Evolutionary conservation across 1,284 basidiomycete genomes (phyloP).

Genomic region (Irpex lacteus): DNA sequence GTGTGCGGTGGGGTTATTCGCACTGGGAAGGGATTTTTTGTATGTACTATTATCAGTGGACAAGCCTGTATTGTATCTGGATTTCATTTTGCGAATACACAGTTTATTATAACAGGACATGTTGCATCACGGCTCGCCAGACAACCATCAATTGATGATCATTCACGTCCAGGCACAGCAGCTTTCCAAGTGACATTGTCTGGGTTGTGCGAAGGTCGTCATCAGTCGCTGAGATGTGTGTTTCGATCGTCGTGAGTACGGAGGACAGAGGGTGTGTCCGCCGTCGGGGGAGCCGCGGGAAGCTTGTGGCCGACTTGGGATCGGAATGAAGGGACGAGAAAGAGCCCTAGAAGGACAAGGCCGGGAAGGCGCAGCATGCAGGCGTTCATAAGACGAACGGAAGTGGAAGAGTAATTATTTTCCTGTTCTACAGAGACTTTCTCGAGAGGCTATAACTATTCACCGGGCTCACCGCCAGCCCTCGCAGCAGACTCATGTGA

Average conservation of each 20-base stretch:
- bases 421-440: background rate
- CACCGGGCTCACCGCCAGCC: background rate
- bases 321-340: background rate
- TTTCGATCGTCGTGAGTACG: background rate
- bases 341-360: background rate
- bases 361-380: slow-evolving; percentile 1
- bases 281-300: background rate
- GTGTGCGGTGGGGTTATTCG: background rate
- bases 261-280: background rate
- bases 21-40: background rate
- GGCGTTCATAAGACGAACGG: background rate
- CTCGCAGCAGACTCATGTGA: background rate
- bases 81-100: slow-evolving; percentile 5
- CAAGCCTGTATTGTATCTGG: background rate
- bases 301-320: background rate
- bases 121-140: background rate
- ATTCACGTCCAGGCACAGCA: background rate
- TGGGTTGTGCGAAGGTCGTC: background rate
- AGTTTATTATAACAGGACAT: background rate
- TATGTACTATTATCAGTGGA: background rate
- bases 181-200: background rate
- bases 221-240: background rate
- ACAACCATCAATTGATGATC: slow-evolving; percentile 7
- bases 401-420: background rate
- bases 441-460: background rate